Percentiles rank a stretch among this genome's conserved stretches.
Evolutionary conservation across 2,329 filamentous ascomycete species (phyloP).

Genomic region (Colletotrichum sp.): DNA sequence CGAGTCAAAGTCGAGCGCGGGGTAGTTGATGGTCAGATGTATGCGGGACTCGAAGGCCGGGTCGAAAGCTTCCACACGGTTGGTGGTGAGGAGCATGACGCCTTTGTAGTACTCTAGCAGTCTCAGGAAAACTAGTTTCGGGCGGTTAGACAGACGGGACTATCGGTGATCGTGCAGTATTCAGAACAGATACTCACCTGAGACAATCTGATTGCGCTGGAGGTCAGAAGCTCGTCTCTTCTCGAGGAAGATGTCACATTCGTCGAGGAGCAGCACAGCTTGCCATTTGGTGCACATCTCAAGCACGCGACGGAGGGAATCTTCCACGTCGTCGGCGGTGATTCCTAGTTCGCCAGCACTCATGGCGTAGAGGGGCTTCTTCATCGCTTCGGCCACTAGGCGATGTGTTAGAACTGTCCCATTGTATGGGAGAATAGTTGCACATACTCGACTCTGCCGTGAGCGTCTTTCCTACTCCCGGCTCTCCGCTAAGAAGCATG

Average conservation of each 20-base stretch:
- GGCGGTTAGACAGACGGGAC: neutral
- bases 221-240: neutral
- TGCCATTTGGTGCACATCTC: neutral
- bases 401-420: accelerated
- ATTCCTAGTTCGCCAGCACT: neutral
- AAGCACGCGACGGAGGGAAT: neutral
- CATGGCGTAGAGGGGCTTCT: neutral
- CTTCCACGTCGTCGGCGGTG: neutral
- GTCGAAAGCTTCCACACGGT: neutral
- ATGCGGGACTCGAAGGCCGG: neutral
- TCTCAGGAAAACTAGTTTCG: neutral
- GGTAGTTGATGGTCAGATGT: neutral
- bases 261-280: neutral
- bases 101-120: neutral
- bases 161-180: accelerated
- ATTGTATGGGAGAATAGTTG: accelerated
- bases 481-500: neutral
- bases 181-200: accelerated
- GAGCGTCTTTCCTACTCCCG: neutral
- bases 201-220: neutral
- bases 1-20: neutral
- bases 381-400: neutral
- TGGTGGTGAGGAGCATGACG: neutral
- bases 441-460: neutral
- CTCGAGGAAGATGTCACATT: neutral